A percentile compares a stretch with the other conserved stretches of the same genome.
These are phyloP conservation scores for Pugionium dolabratum DNA, from an alignment of 345 rosid species.

Conservation along the genomic window DNA sequence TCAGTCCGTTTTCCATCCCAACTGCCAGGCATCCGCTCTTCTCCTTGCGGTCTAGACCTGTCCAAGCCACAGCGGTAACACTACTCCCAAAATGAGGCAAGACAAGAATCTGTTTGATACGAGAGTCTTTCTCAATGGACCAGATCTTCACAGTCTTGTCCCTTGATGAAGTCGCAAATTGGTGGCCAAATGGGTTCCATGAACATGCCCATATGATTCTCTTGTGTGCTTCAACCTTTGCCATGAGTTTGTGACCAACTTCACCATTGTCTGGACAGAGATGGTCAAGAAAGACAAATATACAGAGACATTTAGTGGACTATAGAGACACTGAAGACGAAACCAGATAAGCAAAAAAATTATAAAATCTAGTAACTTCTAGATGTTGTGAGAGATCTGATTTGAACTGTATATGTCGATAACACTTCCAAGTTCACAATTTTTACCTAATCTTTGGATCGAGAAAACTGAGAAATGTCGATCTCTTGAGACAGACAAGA, in stretches of 20 bases:
- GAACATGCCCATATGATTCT: constrained; percentile 98
- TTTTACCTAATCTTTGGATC: constrained; percentile 62
- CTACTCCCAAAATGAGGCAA: constrained; percentile 74
- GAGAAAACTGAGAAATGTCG: constrained; percentile 84
- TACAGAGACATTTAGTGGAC: not conserved
- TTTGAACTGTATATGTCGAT: not conserved
- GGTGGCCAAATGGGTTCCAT: constrained; percentile 90
- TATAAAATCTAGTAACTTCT: not conserved
- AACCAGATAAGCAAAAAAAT: not conserved
- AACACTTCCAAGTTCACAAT: not conserved
- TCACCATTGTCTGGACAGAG: constrained; percentile 45
- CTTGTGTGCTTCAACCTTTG: constrained; percentile 85
- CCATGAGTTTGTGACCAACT: constrained; percentile 56
- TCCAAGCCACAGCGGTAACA: constrained; percentile 86
- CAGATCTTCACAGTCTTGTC: constrained; percentile 94
- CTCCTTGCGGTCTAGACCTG: constrained; percentile 54
- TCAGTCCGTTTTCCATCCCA: constrained; percentile 80
- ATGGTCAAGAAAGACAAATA: not conserved
- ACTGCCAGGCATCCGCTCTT: constrained; percentile 64
- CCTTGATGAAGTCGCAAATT: constrained; percentile 90
- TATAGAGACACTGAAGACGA: not conserved
- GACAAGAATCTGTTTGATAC: constrained; percentile 53
- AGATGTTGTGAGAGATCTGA: not conserved
- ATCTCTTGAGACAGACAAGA: constrained; percentile 90
- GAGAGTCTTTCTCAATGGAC: constrained; percentile 53